Evolutionary conservation across 2,329 filamentous ascomycete species (phyloP).

Genomic region (Bipolaris gigantea): DNA sequence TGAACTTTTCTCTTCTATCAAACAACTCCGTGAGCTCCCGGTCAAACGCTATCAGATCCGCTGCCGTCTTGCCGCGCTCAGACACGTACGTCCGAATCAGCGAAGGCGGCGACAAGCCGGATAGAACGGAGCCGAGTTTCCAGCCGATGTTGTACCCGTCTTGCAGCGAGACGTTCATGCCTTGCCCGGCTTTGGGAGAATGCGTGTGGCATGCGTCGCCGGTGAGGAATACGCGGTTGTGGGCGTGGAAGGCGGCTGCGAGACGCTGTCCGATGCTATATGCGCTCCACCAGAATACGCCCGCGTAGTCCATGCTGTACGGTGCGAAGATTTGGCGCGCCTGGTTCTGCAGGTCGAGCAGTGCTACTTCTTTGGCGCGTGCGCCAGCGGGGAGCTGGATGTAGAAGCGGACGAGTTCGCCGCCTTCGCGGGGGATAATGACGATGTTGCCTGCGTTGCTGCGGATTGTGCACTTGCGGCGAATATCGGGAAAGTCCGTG

Average conservation of each 20-base stretch:
- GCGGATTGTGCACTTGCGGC: conserved; percentile 54
- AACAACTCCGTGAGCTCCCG: conserved; percentile 57
- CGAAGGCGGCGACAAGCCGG: conserved; percentile 56
- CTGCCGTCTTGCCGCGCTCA: conserved; percentile 54
- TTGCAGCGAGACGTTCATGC: conserved; percentile 63
- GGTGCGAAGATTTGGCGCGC: conserved; percentile 59
- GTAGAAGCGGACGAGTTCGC: conserved; percentile 62
- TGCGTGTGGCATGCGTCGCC: conserved; percentile 72
- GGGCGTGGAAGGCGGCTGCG: conserved; percentile 68
- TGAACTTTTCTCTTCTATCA: conserved; percentile 50
- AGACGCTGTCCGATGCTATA: conserved; percentile 73
- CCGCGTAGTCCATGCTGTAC: conserved; percentile 57
- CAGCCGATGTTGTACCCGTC: conserved; percentile 62
- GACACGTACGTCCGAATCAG: conserved; percentile 64
- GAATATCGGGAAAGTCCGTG: conserved; percentile 56
- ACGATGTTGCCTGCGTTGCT: conserved; percentile 51
- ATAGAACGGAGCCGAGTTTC: conserved; percentile 52
- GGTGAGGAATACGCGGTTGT: conserved; percentile 67
- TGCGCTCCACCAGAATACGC: conserved; percentile 71
- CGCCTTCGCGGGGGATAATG: conserved; percentile 59
- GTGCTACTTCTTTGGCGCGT: conserved; percentile 55
- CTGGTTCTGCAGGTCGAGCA: conserved; percentile 57
- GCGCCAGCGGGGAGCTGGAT: conserved; percentile 59
- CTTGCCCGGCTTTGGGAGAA: conserved; percentile 71
- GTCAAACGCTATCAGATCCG: conserved; percentile 64